These are phyloP conservation scores for Murraya koenigii DNA, from an alignment of 345 rosid species.

Conservation along the genomic window DNA sequence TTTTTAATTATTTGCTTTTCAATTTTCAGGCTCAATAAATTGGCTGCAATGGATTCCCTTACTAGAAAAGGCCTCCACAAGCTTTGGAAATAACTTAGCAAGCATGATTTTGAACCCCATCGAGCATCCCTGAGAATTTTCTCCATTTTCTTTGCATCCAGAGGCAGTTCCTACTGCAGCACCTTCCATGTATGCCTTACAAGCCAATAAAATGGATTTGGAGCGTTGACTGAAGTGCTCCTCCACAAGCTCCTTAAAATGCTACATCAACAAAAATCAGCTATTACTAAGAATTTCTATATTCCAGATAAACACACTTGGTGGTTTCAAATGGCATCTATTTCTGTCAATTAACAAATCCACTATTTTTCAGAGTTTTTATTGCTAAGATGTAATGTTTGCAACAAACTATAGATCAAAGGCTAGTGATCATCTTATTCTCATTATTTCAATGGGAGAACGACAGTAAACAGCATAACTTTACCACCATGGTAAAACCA, in stretches of 20 bases:
- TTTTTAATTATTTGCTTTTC: conserved; percentile 7
- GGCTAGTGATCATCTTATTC: background rate
- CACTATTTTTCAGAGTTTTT: background rate
- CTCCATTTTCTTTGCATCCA: conserved; percentile 23
- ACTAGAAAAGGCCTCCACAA: conserved; percentile 62
- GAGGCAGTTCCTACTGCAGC: conserved; percentile 52
- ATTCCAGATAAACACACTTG: background rate
- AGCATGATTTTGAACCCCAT: conserved; percentile 98
- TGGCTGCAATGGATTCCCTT: conserved; percentile 68
- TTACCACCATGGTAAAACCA: background rate
- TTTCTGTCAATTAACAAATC: background rate
- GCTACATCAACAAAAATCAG: conserved; percentile 42
- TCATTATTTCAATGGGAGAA: background rate
- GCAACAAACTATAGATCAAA: too few species aligned
- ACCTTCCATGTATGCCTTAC: conserved; percentile 78
- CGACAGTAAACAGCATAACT: background rate
- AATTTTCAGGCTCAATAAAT: conserved; percentile 29
- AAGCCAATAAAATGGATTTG: conserved; percentile 47
- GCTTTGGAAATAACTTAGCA: conserved; percentile 72
- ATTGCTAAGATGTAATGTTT: background rate
- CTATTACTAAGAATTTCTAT: background rate
- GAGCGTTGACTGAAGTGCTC: conserved; percentile 60
- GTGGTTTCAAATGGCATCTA: background rate
- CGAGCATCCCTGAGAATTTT: conserved; percentile 47
- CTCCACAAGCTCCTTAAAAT: conserved; percentile 71